Base-by-base conservation (phyloP, 2,329 filamentous ascomycete genomes). In the Calonectria crousiana region DNA sequence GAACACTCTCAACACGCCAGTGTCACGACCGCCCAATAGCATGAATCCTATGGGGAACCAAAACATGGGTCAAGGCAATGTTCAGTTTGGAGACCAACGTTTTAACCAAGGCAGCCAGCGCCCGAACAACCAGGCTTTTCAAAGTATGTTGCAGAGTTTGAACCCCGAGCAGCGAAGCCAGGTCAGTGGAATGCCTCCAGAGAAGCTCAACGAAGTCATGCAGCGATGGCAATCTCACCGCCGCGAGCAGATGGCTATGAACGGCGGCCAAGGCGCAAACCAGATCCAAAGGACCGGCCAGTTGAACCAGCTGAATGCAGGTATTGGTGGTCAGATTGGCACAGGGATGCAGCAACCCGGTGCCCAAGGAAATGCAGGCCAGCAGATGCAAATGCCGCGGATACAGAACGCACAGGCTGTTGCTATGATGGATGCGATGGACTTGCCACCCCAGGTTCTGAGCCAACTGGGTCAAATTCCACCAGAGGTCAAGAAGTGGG, bases 1-100 rank as follows among this genome's bases (percentile, higher is more conserved):
- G 89, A 88, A 87, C 73, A 91, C 89, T 1, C 80, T 92, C 53
- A 92, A 91, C 74, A 87, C 90, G 1, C 89, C 91, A 2, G 82
- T 84, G 9, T 82, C 84, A 3, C 86, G 87, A 30, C 86, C 88
- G 13, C 85, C 86, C 0, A 86, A 85, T 28, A 85, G 84, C 49
- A 86, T 88, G 82, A 86, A 84, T 38, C 84, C 86, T 58, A 84
- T 84, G 75, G 84, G 85, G 47, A 85, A 83, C 23, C 86, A 87
- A 56, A 85, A 85, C 56, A 84, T 87, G 72, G 86, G 85, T 6
- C 88, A 88, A 62, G 86, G 83, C 6, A 87, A 85, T 65, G 83
- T 86, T 3, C 87, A 86, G 3, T 91, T 91, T 78, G 88, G 86
- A 20, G 87, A 88, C 71, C 86, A 87, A 34, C 83, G 89, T 5